A percentile compares a stretch with the other conserved stretches of the same genome.
These are phyloP conservation scores for Borealophlyctis nickersoniae DNA, from an alignment of 192 early-diverging fungal genomes.

Conservation along the genomic window DNA sequence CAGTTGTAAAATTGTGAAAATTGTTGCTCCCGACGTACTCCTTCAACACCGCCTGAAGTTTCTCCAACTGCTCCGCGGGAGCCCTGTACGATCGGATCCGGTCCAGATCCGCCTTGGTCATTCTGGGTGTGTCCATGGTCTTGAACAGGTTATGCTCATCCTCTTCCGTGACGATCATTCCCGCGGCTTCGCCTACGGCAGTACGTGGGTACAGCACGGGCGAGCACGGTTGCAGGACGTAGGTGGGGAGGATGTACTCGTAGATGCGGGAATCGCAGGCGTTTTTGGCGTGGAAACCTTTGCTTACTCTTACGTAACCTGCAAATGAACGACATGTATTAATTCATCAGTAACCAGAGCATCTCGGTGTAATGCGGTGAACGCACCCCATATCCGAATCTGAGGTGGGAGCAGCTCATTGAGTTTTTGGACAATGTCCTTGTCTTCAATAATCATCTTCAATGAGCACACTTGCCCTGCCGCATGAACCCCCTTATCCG, in stretches of 20 bases:
- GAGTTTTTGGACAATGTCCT: conserved; percentile 71
- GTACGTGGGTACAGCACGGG: conserved; percentile 37
- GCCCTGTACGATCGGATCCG: conserved; percentile 54
- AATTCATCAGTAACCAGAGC: too few species aligned
- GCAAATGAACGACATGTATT: conserved; percentile 11
- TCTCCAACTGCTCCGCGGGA: conserved; percentile 54
- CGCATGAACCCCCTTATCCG: conserved; percentile 98
- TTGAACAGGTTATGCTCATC: too few species aligned
- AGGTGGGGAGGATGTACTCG: conserved; percentile 94
- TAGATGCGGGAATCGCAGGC: conserved; percentile 91
- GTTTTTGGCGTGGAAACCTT: conserved; percentile 88
- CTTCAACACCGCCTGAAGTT: conserved; percentile 64
- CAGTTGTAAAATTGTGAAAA: conserved; percentile 93
- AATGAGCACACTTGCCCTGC: conserved; percentile 91
- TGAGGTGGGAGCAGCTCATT: conserved; percentile 73
- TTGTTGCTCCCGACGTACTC: conserved; percentile 82
- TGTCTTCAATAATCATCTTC: conserved; percentile 82
- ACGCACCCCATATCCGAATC: conserved; percentile 85
- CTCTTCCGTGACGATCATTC: not conserved
- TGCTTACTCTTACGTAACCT: conserved; percentile 65
- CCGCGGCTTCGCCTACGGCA: conserved; percentile 21
- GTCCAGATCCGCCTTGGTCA: conserved; percentile 32
- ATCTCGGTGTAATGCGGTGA: conserved; percentile 18
- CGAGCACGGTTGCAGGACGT: conserved; percentile 62
- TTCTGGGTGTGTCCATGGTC: conserved; percentile 18